phyloP scores from a whole-genome alignment of 108 stramenopile genomes.

The Phaeodactylum tricornutum region DNA sequence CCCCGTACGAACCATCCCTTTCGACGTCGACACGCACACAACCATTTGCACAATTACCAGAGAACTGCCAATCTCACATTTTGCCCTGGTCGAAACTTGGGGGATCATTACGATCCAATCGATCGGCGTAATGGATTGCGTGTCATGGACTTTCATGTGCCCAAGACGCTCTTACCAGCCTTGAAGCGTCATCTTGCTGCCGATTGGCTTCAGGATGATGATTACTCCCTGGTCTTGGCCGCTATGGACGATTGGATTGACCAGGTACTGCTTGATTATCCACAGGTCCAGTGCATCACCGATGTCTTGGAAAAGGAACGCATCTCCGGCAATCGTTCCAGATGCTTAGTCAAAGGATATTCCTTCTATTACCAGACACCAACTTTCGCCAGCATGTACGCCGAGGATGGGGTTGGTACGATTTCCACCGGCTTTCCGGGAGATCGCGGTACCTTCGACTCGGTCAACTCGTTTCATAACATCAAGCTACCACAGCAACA shows the following conservation, averaged over 20 bases:
- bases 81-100: constrained; percentile 8
- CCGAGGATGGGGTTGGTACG: constrained; percentile 11
- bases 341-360: constrained; percentile 4
- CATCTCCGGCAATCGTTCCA: background rate
- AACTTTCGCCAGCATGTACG: constrained; percentile 3
- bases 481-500: background rate
- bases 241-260: background rate
- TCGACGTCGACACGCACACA: constrained; percentile 2
- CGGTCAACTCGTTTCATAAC: too few species aligned
- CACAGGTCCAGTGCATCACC: constrained; percentile 12
- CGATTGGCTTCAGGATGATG: constrained; percentile 29
- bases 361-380: constrained; percentile 5
- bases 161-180: constrained; percentile 16
- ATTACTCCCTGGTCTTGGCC: constrained; percentile 8
- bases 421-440: constrained; percentile 7
- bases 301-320: constrained; percentile 13
- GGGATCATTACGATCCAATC: background rate
- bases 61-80: constrained; percentile 37
- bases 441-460: too few species aligned
- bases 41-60: constrained; percentile 16
- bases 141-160: constrained; percentile 35
- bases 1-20: background rate
- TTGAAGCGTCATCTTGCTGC: constrained; percentile 25
- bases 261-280: background rate
- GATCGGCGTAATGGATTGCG: constrained; percentile 3